Evolutionary conservation across 306 rosid species (phyloP).

Genomic region (Pyrus pyrifolia): DNA sequence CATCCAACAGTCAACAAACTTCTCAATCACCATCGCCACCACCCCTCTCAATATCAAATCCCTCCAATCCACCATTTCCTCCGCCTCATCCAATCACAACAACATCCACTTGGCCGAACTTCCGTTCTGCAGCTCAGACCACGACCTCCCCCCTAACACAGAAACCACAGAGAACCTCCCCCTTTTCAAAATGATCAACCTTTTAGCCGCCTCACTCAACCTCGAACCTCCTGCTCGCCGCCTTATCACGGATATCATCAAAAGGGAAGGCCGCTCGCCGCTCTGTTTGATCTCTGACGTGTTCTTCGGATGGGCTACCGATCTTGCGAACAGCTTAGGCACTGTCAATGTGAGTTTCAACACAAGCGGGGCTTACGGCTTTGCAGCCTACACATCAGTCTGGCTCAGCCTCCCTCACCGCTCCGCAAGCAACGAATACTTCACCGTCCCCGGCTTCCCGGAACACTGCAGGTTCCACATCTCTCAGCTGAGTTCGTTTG

Average conservation of each 20-base stretch:
- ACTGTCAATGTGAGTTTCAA: constrained; percentile 35
- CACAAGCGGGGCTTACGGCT: constrained; percentile 71
- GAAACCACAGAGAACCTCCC: constrained; percentile 56
- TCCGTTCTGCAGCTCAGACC: too few relatives aligned
- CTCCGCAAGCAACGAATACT: constrained; percentile 31
- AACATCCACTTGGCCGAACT: constrained; percentile 37
- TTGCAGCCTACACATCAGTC: constrained; percentile 44
- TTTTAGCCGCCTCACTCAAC: constrained; percentile 25
- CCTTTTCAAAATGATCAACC: neutral
- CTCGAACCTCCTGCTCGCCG: constrained; percentile 52
- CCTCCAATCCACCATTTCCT: constrained; percentile 37
- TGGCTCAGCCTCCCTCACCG: constrained; percentile 63
- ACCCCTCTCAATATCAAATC: constrained; percentile 51
- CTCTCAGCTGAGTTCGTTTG: constrained; percentile 35
- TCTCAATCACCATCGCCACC: constrained; percentile 54
- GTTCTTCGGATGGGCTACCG: constrained; percentile 49
- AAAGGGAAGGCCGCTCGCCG: too few relatives aligned
- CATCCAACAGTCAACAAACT: constrained; percentile 27
- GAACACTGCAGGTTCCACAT: constrained; percentile 36
- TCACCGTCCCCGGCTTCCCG: constrained; percentile 59
- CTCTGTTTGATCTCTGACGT: constrained; percentile 41
- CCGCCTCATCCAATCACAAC: neutral
- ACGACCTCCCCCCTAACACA: constrained; percentile 42
- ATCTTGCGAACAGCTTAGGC: constrained; percentile 40
- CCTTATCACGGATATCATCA: too few relatives aligned